Evolutionary conservation across 768 basidiomycete species (phyloP).

Genomic region (Russula vinacea): DNA sequence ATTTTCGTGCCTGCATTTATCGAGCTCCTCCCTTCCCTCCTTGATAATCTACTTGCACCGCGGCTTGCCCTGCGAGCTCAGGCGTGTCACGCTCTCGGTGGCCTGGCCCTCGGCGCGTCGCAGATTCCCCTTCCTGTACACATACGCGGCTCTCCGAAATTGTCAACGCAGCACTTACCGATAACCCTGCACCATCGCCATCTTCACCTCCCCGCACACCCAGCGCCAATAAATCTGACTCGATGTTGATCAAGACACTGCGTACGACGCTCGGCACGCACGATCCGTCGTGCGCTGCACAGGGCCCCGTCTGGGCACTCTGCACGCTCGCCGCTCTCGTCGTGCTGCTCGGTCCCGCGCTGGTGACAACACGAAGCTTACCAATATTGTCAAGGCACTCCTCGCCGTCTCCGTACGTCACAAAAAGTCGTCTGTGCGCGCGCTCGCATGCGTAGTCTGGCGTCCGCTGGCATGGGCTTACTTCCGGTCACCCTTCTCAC

Average conservation of each 20-base stretch:
- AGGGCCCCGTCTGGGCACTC: constrained; percentile 77
- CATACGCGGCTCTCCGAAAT: constrained; percentile 54
- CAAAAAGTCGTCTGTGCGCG: constrained; percentile 61
- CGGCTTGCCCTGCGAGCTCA: constrained; percentile 64
- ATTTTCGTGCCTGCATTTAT: constrained; percentile 69
- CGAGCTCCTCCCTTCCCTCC: constrained; percentile 56
- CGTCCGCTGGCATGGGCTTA: constrained; percentile 63
- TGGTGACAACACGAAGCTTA: constrained; percentile 45
- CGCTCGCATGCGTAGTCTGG: constrained; percentile 62
- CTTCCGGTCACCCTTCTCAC: constrained; percentile 49
- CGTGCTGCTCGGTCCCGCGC: constrained; percentile 58
- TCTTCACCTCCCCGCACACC: constrained; percentile 38
- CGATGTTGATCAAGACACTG: constrained; percentile 60
- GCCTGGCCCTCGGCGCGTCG: constrained; percentile 55
- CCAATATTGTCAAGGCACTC: constrained; percentile 48
- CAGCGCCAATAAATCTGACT: constrained; percentile 39
- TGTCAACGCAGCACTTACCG: constrained; percentile 49
- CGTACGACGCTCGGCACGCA: constrained; percentile 55
- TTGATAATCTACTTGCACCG: constrained; percentile 60
- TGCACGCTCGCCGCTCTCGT: constrained; percentile 63
- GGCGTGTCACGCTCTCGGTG: constrained; percentile 73
- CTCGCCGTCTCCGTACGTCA: constrained; percentile 57
- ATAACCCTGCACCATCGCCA: constrained; percentile 33
- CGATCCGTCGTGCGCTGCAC: constrained; percentile 59
- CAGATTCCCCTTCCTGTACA: constrained; percentile 45